These are phyloP conservation scores for Solanum medicagineum DNA, from an alignment of 257 asterid genomes.

Conservation along the genomic window DNA sequence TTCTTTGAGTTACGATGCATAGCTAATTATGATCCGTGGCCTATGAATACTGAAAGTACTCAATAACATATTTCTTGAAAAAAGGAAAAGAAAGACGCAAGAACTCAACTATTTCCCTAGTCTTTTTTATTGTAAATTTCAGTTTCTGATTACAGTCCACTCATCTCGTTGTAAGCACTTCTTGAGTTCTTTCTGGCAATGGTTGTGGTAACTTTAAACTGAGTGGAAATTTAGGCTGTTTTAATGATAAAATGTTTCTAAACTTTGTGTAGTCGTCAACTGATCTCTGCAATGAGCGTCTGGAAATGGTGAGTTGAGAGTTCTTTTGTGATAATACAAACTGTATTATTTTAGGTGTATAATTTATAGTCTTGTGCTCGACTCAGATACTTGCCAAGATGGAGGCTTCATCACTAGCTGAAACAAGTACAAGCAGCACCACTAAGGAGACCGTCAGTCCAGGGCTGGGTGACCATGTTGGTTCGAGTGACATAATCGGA, in stretches of 20 bases:
- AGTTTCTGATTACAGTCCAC: not conserved
- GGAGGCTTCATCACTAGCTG: conserved; percentile 50
- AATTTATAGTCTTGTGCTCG: not conserved
- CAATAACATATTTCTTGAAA: not conserved
- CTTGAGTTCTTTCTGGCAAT: not conserved
- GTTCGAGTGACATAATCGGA: conserved; percentile 32
- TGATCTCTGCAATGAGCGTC: conserved; percentile 63
- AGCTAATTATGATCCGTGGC: not conserved
- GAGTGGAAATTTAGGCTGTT: not conserved
- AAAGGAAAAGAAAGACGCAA: not conserved
- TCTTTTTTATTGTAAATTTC: not conserved
- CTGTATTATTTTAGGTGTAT: not conserved
- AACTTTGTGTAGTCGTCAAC: conserved; percentile 51
- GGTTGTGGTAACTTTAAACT: not conserved
- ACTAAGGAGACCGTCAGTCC: conserved; percentile 39
- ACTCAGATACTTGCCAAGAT: conserved; percentile 40
- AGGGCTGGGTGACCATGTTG: conserved; percentile 18
- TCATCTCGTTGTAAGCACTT: not conserved
- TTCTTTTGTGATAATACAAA: not conserved
- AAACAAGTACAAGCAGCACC: conserved; percentile 19
- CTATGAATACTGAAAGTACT: not conserved
- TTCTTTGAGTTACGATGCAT: not conserved
- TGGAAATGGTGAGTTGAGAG: conserved; percentile 49
- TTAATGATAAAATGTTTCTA: conserved; percentile 1
- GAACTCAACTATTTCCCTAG: not conserved